Evolutionary conservation across 768 basidiomycete species (phyloP).

Genomic region (Russula ochroleuca): DNA sequence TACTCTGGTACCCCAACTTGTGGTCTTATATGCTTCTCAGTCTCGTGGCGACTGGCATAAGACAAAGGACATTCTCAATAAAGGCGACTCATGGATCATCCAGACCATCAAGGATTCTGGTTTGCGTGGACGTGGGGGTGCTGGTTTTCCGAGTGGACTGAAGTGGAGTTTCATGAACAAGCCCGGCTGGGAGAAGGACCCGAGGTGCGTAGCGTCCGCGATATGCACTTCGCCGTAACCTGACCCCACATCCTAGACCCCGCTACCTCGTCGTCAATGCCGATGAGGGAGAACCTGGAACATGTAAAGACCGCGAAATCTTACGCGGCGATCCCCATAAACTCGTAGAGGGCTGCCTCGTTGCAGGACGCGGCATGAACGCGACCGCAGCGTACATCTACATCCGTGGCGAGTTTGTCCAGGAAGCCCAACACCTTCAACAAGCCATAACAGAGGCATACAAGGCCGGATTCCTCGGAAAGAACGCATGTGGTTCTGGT

Average conservation of each 20-base stretch:
- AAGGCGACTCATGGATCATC: constrained; percentile 97
- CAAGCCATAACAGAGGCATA: constrained; percentile 97
- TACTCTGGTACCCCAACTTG: background rate
- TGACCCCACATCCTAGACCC: constrained; percentile 49
- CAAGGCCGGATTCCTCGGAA: constrained; percentile 80
- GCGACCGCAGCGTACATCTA: constrained; percentile 98
- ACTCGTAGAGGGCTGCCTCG: constrained; percentile 94
- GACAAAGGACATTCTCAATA: constrained; percentile 92
- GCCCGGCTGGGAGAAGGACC: constrained; percentile 96
- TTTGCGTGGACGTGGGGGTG: constrained; percentile 91
- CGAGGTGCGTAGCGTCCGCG: constrained; percentile 46
- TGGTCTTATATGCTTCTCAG: constrained; percentile 37
- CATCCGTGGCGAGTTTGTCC: constrained; percentile 96
- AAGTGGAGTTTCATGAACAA: constrained; percentile 98
- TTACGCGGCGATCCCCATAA: constrained; percentile 98
- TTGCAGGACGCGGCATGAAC: constrained; percentile 96
- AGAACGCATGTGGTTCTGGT: constrained; percentile 86
- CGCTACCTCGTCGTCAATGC: constrained; percentile 71
- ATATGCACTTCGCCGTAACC: background rate
- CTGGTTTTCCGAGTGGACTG: constrained; percentile 93
- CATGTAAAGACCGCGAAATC: constrained; percentile 99
- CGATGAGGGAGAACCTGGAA: constrained; percentile 95
- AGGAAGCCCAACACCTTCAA: constrained; percentile 90
- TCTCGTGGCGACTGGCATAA: constrained; percentile 96
- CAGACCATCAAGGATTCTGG: constrained; percentile 95